phyloP scores from a whole-genome alignment of 148 eudicot species.

The Vaccinium vitisidaea region DNA sequence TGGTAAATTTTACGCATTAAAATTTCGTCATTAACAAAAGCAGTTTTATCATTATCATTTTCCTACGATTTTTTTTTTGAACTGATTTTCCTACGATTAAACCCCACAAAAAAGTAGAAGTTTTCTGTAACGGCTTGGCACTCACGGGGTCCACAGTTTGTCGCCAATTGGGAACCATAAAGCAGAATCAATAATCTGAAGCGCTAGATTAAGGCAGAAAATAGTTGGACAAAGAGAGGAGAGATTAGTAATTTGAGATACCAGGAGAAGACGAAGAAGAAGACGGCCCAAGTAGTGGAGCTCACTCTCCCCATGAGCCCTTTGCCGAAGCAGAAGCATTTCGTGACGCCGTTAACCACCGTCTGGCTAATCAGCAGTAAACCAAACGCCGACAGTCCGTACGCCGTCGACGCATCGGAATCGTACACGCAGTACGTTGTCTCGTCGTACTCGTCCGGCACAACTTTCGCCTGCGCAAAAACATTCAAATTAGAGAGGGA shows the following conservation, averaged over 20 bases:
- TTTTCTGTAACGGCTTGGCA: not conserved
- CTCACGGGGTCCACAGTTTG: not conserved
- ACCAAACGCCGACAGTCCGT: slow-evolving; percentile 84
- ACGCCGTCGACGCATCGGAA: slow-evolving; percentile 84
- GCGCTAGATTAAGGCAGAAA: not conserved
- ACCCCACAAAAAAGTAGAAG: not conserved
- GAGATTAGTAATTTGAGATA: slow-evolving; percentile 22
- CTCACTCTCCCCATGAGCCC: slow-evolving; percentile 58
- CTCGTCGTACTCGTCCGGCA: slow-evolving; percentile 87
- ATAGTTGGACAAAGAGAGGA: not conserved
- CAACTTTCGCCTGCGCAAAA: slow-evolving; percentile 52
- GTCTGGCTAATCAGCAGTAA: slow-evolving; percentile 69
- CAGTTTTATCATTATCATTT: no score
- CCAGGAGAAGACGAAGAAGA: slow-evolving; percentile 88
- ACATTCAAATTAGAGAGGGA: not conserved
- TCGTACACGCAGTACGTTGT: slow-evolving; percentile 64
- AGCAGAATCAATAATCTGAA: not conserved
- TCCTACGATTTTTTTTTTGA: not conserved
- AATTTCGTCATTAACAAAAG: no score
- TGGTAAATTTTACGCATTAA: no score
- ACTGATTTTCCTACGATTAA: not conserved
- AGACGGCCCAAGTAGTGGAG: slow-evolving; percentile 54
- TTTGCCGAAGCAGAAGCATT: slow-evolving; percentile 83
- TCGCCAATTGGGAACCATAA: slow-evolving; percentile 12
- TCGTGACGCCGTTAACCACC: slow-evolving; percentile 75